Conservation (phyloP, 2,329 filamentous ascomycete species). For the Cladophialophora psammophila region DNA sequence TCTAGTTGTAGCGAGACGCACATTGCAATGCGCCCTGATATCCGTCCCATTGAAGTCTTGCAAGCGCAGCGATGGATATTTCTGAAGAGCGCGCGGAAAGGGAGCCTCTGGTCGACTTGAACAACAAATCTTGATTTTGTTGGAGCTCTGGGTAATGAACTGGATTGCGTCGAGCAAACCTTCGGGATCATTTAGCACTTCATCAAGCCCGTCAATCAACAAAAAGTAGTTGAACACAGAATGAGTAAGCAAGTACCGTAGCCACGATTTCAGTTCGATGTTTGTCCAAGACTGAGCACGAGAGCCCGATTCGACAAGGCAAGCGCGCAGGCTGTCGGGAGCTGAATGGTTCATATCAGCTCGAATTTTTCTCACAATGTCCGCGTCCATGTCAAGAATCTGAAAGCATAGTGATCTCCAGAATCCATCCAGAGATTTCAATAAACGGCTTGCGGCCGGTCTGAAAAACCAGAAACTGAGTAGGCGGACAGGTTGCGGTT, state of each 20-base stretch:
- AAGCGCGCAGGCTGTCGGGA: constrained; percentile 14
- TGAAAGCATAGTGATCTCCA: constrained; percentile 28
- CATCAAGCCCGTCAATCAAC: constrained; percentile 27
- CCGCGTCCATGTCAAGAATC: constrained; percentile 9
- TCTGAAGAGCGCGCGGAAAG: constrained; percentile 5
- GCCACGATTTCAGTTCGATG: constrained; percentile 21
- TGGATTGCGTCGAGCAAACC: constrained; percentile 1
- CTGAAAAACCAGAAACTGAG: constrained; percentile 29
- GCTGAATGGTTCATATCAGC: not conserved
- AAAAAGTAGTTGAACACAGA: constrained; percentile 10
- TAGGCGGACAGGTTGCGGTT: constrained; percentile 1
- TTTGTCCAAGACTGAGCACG: constrained; percentile 19
- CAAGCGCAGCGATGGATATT: constrained; percentile 9
- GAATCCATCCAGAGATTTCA: constrained; percentile 24
- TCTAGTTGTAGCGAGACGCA: constrained; percentile 10
- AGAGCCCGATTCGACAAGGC: constrained; percentile 13
- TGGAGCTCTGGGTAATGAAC: constrained; percentile 3
- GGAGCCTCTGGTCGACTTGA: constrained; percentile 23
- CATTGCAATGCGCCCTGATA: constrained; percentile 10
- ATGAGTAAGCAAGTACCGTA: constrained; percentile 12
- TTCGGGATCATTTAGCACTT: constrained; percentile 6
- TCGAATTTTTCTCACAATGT: constrained; percentile 13
- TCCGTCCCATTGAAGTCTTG: constrained; percentile 25
- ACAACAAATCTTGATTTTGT: constrained; percentile 24
- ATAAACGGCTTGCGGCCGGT: constrained; percentile 20